Percentiles rank a stretch among this genome's conserved stretches.
phyloP scores from a whole-genome alignment of 1,284 basidiomycete species.

The Jaminaea rosea region DNA sequence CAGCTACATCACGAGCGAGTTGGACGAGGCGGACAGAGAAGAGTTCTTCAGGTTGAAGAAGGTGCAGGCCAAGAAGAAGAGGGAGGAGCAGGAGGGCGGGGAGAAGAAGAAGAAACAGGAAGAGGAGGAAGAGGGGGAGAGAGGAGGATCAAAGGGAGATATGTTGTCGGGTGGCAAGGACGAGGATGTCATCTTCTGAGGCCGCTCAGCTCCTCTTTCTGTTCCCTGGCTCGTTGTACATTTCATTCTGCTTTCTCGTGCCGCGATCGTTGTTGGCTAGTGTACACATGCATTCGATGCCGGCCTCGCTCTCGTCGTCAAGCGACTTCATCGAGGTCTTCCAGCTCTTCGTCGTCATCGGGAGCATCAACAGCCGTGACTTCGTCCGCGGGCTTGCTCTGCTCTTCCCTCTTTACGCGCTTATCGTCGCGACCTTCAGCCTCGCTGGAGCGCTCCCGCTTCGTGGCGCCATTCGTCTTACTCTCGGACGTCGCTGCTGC shows the following conservation, averaged over 20 bases:
- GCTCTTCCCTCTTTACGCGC: neutral
- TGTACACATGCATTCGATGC: no score
- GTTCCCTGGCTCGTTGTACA: no score
- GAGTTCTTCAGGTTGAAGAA: slow-evolving; percentile 47
- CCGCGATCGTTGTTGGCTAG: no score
- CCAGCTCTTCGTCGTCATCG: no score
- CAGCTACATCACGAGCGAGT: slow-evolving; percentile 52
- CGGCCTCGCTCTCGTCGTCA: neutral
- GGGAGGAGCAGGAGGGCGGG: slow-evolving; percentile 7
- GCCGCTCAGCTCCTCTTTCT: no score
- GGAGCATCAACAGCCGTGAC: no score
- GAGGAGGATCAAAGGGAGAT: slow-evolving; percentile 21
- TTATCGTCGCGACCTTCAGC: slow-evolving; percentile 7
- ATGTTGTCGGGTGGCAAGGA: slow-evolving; percentile 41
- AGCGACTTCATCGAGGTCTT: no score
- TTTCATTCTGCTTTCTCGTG: no score
- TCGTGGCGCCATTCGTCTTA: neutral
- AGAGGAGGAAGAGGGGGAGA: slow-evolving; percentile 4
- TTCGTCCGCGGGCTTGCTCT: no score
- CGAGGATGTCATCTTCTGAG: slow-evolving; percentile 44
- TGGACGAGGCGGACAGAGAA: slow-evolving; percentile 46
- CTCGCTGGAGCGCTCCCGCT: neutral
- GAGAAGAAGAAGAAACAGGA: slow-evolving; percentile 2
- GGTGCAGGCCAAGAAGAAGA: slow-evolving; percentile 37
- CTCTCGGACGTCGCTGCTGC: slow-evolving; percentile 14